These are phyloP conservation scores for Mitragyna speciosa DNA, from an alignment of 257 asterid genomes.

Conservation along the genomic window DNA sequence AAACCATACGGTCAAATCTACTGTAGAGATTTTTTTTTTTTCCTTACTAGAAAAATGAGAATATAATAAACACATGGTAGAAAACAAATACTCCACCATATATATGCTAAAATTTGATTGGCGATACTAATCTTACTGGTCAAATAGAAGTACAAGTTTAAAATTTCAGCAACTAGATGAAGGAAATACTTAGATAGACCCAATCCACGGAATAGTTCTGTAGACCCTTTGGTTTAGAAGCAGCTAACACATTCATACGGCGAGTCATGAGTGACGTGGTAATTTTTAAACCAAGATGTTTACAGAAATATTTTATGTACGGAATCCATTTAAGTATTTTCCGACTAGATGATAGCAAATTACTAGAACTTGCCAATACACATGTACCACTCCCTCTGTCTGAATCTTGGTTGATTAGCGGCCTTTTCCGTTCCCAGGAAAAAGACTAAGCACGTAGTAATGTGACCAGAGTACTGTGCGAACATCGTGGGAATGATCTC, in stretches of 20 bases:
- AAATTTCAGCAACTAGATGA: not conserved
- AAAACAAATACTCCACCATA: not conserved
- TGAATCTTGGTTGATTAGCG: not conserved
- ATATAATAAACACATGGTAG: not conserved
- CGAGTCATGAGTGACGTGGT: too few species aligned
- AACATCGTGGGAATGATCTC: too few species aligned
- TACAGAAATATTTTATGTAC: too few species aligned
- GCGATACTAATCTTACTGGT: not conserved
- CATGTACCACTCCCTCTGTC: not conserved
- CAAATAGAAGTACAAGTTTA: not conserved
- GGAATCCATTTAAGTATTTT: too few species aligned
- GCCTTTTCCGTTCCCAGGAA: too few species aligned
- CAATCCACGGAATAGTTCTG: too few species aligned
- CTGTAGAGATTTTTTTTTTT: slow-evolving; percentile 10
- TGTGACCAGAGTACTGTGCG: too few species aligned
- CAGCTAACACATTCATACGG: too few species aligned
- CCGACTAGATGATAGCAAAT: not conserved
- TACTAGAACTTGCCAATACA: not conserved
- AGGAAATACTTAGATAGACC: too few species aligned
- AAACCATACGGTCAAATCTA: slow-evolving; percentile 2
- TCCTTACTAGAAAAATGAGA: not conserved
- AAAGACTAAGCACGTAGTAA: not conserved
- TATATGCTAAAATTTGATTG: not conserved
- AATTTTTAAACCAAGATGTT: too few species aligned
- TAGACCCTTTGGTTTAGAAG: too few species aligned